Conservation (phyloP, 2,329 filamentous ascomycete genomes). For the Aureobasidium melanogenum region DNA sequence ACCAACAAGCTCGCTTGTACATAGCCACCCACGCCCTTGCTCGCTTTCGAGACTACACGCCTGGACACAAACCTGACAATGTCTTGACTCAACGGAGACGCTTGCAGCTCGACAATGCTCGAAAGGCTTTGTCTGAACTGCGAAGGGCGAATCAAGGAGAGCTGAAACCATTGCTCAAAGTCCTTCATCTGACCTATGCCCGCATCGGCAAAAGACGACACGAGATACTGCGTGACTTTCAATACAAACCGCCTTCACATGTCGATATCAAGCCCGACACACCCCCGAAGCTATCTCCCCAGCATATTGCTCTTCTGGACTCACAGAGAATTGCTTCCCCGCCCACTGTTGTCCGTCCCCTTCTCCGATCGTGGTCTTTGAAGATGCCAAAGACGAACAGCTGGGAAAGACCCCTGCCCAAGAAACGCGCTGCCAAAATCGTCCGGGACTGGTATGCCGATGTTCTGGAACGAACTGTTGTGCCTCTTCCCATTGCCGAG, state of each 20-base stretch:
- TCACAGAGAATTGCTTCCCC: conserved; percentile 23
- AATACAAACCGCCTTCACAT: not conserved
- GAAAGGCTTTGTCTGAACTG: conserved; percentile 37
- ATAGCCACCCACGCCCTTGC: conserved; percentile 39
- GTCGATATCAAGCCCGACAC: not conserved
- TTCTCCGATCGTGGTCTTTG: conserved; percentile 14
- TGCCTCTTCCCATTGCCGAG: conserved; percentile 36
- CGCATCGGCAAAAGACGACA: conserved; percentile 45
- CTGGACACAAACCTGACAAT: conserved; percentile 14
- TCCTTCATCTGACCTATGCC: conserved; percentile 49
- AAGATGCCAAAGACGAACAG: conserved; percentile 29
- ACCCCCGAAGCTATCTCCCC: conserved; percentile 28
- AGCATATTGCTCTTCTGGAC: conserved; percentile 21
- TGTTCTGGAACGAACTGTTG: conserved; percentile 33
- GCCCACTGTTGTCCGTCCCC: conserved; percentile 23
- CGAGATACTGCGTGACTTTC: conserved; percentile 34
- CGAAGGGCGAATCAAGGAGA: conserved; percentile 50
- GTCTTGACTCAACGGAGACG: not conserved
- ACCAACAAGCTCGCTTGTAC: conserved; percentile 43
- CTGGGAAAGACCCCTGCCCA: conserved; percentile 39
- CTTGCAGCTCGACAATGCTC: conserved; percentile 23
- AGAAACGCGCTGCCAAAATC: conserved; percentile 34
- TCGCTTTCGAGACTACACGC: conserved; percentile 39
- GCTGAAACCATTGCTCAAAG: conserved; percentile 38
- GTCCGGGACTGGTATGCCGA: conserved; percentile 35